Evolutionary conservation across 768 basidiomycete species (phyloP), one percentile per base, ranked within the genome.

Genomic region (Mrakia hoshinonis): DNA sequence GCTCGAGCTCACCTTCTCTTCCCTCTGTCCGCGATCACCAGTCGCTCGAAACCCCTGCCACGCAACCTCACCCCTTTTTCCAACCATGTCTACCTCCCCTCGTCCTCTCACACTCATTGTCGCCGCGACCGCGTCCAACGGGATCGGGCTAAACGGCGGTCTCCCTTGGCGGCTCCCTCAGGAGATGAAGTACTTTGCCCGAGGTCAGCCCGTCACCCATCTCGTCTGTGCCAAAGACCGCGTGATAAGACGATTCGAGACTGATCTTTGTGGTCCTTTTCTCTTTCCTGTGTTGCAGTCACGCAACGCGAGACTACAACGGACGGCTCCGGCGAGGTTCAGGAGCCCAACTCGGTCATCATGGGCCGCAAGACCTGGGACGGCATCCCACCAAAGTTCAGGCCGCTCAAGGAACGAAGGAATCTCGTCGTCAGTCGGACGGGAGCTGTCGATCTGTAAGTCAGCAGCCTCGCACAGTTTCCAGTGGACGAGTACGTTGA

Each of bases 361-460:
- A 97, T 99, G 95, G 96, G 96, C 15, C 84, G 95, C 69, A 92
- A 90, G 77, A 95, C 93, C 18, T 99, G 96, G 96, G 92, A 97
- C 81, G 91, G 91, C 78, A 97, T 99, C 68, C 95, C 96, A 10
- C 74, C 77, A 24, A 90, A 87, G 78, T 90, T 89, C 80, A 83
- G 89, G 73, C 96, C 96, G 5, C 83, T 99, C 24, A 82, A 84
- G 51, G 84, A 84, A 54, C 83, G 96, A 63, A 68, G 84, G 68
- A 99, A 98, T 77, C 78, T 94, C 31, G 86, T 99, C 69, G 80
- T 94, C 72, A 88, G 86, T 79, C 82, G 84, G 62, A 85, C 87
- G 74, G 52, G 77, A 31, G 80, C 81, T 58, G 89, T 87, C 74
- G 79, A 85, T 70, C 77, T 89, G 91, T 91, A 78, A 71, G 66